These are phyloP conservation scores for Aspergillus bridgeri DNA, from an alignment of 495 filamentous ascomycete genomes.

Conservation along the genomic window DNA sequence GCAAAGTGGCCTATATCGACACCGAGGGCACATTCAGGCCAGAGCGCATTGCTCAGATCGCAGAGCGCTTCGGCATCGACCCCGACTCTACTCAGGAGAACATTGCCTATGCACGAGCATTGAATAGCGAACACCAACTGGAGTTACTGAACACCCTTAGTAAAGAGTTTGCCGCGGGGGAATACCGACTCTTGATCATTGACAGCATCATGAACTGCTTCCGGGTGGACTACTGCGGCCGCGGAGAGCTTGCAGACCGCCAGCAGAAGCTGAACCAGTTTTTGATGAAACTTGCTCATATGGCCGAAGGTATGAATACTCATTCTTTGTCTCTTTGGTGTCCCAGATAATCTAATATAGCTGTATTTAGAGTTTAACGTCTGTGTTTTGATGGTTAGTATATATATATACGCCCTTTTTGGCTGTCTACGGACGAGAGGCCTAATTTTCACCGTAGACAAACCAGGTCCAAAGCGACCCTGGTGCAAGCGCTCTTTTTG, in stretches of 20 bases:
- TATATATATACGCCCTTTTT: too few relatives aligned
- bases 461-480: conserved; percentile 82
- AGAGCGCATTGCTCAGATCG: conserved; percentile 68
- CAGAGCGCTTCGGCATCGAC: conserved; percentile 70
- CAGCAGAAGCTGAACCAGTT: conserved; percentile 76
- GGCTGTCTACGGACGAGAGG: background rate
- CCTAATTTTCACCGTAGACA: conserved; percentile 44
- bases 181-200: conserved; percentile 70
- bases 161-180: conserved; percentile 61
- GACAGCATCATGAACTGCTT: conserved; percentile 81
- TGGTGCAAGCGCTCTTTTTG: conserved; percentile 76
- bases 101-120: conserved; percentile 66
- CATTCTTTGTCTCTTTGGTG: background rate
- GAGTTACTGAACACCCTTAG: conserved; percentile 66
- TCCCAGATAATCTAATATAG: conserved; percentile 9
- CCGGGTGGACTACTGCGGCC: conserved; percentile 69
- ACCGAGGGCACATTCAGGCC: conserved; percentile 79
- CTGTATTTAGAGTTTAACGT: conserved; percentile 67
- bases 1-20: conserved; percentile 79
- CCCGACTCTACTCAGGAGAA: conserved; percentile 67
- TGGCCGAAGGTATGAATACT: conserved; percentile 59
- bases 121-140: conserved; percentile 74
- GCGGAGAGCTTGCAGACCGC: conserved; percentile 71
- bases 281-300: conserved; percentile 64
- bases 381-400: conserved; percentile 64